Base-by-base conservation (phyloP, 352 stramenopile species). In the Aphanomyces stellatus region DNA sequence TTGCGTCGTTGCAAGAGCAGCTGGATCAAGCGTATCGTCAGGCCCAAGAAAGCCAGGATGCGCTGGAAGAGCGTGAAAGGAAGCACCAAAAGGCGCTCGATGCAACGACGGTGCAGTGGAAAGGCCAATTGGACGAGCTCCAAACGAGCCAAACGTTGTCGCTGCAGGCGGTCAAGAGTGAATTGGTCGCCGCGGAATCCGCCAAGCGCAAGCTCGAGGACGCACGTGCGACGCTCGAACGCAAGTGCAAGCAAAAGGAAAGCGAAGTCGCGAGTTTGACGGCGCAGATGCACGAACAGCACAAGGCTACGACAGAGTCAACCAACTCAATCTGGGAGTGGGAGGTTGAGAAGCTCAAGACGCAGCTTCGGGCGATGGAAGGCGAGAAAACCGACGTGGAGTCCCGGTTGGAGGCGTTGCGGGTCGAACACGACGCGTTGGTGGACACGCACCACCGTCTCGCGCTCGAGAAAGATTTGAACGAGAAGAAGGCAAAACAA, bases 321-420 rank as follows among this genome's bases (percentile, higher is more conserved):
- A 37, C 37, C 17, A 46, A 28, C 17, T 46, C 55, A 8, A 46
- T 46, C 42, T 75, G 76, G 30, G 81, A 78, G 31, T 72, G 76
- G 65, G 80, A 88, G 59, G 72, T 78, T 5, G 78, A 86, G 49
- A 75, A 84, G 42, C 69, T 86, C 2, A 72, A 76, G 28, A 71
- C 65, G 11, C 75, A 61, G 28, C 63, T 78, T 11, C 76, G 75
- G 37, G 62, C 73, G 11, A 49, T 71, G 22, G 72, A 76, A 40
- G 63, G 62, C 33, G 78, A 86, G 25, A 87, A 83, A 64, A 56
- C 71, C 1, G 73, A 78, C 11, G 51, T 85, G 6, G 55, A 60
- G 7, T 27, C 55, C n/a, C 72, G 76, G 15, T 51, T 77, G 25
- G 59, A 64, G 24, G 27, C 71, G 7, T 33, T 81, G 10, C 65